Evolutionary conservation across 805 yeast genomes (phyloP), one percentile per base, ranked within the genome.

Genomic region (Kazachstania viticola): DNA sequence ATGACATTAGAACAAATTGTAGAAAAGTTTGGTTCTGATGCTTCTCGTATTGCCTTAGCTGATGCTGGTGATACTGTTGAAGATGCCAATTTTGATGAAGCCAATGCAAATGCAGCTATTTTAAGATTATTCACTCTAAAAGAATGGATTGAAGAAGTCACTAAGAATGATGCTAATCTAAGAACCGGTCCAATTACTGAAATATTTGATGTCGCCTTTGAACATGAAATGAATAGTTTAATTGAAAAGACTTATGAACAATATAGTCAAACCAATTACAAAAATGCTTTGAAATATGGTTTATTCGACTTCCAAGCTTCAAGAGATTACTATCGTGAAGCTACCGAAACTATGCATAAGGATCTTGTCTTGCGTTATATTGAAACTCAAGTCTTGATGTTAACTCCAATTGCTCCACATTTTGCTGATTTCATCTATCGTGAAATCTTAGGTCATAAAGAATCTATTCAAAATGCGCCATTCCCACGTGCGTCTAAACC

Each of bases 41-140:
- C 97, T 26, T 67, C 95, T 9, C 80, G 98, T 69, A 82, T 91
- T 57, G 96, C 98, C 4, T 66, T 91, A 43, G 98, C 97, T 28
- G 98, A 91, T 65, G 95, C 96, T 32, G 98, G 98, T 67, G 98
- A 91, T 57, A 68, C 91, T 27, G 75, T 85, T 45, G 98, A 91
- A 64, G 98, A 91, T 60, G 98, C 98, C 32, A 91, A 91, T 67
- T 82, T 91, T 53, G 98, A 91, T 51, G 98, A 91, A 64, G 65
- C 84, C 38, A 87, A 78, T 52, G 98, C 98, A 34, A 91, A 91
- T 52, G 95, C 98, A 29, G 96, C 97, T 17, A 87, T 91, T 56
- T 71, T 91, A 58, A 81, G 98, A 64, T 70, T 91, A 56, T 80
- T 72, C 58, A 88, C 83, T 34, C 69, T 88, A 59, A 88, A 83